phyloP scores from a whole-genome alignment of 345 rosid species.

The Acer saccharum region DNA sequence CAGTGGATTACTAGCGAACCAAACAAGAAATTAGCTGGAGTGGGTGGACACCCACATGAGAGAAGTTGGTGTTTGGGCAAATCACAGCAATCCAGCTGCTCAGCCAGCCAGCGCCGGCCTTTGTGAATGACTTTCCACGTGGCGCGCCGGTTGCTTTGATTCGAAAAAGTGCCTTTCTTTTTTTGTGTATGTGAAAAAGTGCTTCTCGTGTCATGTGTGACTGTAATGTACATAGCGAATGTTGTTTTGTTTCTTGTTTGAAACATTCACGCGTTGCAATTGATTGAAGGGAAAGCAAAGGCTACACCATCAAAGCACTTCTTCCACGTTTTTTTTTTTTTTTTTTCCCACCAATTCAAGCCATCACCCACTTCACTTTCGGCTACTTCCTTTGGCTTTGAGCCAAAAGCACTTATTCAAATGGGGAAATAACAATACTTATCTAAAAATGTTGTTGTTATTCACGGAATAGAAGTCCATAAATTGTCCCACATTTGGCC shows the following conservation, averaged over 20 bases:
- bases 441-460: too few relatives aligned
- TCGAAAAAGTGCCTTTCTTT: neutral
- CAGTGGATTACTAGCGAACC: too few relatives aligned
- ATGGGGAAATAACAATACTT: too few relatives aligned
- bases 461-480: too few relatives aligned
- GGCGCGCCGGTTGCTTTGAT: conserved; percentile 7
- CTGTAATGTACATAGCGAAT: too few relatives aligned
- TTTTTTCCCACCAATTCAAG: neutral
- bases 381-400: neutral
- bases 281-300: conserved; percentile 31
- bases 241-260: neutral
- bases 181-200: neutral
- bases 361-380: neutral
- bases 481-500: too few relatives aligned
- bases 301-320: neutral
- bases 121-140: neutral
- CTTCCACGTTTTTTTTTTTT: neutral
- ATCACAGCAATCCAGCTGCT: conserved; percentile 12
- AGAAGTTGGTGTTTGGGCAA: conserved; percentile 9
- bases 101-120: conserved; percentile 4
- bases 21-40: too few relatives aligned
- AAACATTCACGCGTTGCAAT: neutral
- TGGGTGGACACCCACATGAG: neutral
- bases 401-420: neutral
- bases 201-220: neutral